Base-by-base conservation (phyloP, 345 rosid genomes). In the Lagerstroemia speciosa region DNA sequence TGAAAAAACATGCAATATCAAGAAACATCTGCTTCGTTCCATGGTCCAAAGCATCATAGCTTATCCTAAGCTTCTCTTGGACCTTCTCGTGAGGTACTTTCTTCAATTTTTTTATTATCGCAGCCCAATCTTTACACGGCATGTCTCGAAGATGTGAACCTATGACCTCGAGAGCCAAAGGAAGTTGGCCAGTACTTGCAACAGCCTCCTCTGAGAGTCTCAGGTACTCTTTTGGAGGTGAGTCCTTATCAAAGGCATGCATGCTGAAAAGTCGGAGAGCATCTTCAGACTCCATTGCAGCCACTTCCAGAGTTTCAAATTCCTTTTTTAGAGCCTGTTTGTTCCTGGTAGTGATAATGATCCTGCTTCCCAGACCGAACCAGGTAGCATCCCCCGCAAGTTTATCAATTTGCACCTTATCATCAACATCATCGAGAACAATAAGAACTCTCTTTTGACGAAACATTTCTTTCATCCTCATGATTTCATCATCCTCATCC, bases 41-140 rank as follows among this genome's bases (percentile, higher is more conserved):
- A 32, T 16, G 1, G 0, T 34, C 53, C n/a, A 69, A 64, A 4
- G 20, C 38, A 0, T 69, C 72, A 38, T 37, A 69, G 50, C 72
- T 69, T n/a, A 69, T 69, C 65, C 15, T 69, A 30, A 69, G 61
- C 55, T 16, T n/a, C n/a, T n/a, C n/a, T n/a, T n/a, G n/a, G n/a
- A n/a, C n/a, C n/a, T n/a, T n/a, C n/a, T n/a, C n/a, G n/a, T n/a
- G n/a, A n/a, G n/a, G n/a, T n/a, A n/a, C n/a, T n/a, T n/a, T n/a
- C n/a, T n/a, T n/a, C n/a, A n/a, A n/a, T n/a, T n/a, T n/a, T n/a
- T n/a, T n/a, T n/a, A n/a, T n/a, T n/a, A n/a, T n/a, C n/a, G n/a
- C n/a, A n/a, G n/a, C n/a, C n/a, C n/a, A n/a, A n/a, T n/a, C n/a
- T n/a, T n/a, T n/a, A n/a, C n/a, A n/a, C n/a, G n/a, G n/a, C n/a